Conservation (phyloP, 1,284 basidiomycete species). For the Pascua guehoae region DNA sequence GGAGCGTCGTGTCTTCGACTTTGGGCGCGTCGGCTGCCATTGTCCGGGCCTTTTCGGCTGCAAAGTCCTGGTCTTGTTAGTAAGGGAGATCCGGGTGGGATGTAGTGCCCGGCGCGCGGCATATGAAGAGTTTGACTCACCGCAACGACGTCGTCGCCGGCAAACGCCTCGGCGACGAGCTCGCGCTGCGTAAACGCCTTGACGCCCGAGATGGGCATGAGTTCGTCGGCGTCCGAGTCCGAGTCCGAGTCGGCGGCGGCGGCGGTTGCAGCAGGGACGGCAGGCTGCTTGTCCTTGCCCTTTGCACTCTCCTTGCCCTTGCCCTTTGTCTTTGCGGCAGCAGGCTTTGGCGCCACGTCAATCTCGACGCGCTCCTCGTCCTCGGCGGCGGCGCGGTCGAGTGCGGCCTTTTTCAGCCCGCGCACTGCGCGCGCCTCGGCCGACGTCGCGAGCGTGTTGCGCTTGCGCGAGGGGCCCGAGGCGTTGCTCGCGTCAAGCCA, state of each 20-base stretch:
- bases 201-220: slow-evolving; percentile 36
- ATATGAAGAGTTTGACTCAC: background rate
- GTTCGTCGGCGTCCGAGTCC: slow-evolving; percentile 55
- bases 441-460: slow-evolving; percentile 65
- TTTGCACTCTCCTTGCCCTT: background rate
- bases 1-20: slow-evolving; percentile 82
- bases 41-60: slow-evolving; percentile 71
- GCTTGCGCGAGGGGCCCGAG: slow-evolving; percentile 58
- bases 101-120: too few species aligned
- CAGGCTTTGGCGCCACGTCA: slow-evolving; percentile 38
- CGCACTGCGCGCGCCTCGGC: slow-evolving; percentile 63
- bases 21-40: slow-evolving; percentile 78
- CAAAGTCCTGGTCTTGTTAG: slow-evolving; percentile 66
- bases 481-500: slow-evolving; percentile 60
- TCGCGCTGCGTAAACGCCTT: slow-evolving; percentile 59
- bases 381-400: slow-evolving; percentile 59
- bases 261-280: slow-evolving; percentile 1
- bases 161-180: slow-evolving; percentile 89
- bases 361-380: slow-evolving; percentile 79
- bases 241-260: slow-evolving; percentile 6
- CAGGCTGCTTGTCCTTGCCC: background rate
- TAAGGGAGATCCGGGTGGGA: background rate
- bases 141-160: slow-evolving; percentile 84
- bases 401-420: slow-evolving; percentile 62
- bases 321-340: background rate